phyloP scores from a whole-genome alignment of 2,329 filamentous ascomycete genomes.

The Penicillium palitans region DNA sequence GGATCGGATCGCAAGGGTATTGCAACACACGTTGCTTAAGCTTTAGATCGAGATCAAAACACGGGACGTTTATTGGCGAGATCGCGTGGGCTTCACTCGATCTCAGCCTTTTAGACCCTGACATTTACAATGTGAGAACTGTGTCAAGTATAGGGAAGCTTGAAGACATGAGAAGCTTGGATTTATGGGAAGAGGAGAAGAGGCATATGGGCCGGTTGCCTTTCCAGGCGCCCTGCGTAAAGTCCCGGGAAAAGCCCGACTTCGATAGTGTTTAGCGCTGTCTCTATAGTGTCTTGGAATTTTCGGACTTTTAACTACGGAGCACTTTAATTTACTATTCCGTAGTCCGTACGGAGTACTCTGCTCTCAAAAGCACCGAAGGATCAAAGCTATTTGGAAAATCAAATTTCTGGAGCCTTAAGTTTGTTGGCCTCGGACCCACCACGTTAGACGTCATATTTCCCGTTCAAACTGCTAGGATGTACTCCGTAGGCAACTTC shows the following conservation, averaged over 20 bases:
- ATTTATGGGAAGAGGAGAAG: not conserved
- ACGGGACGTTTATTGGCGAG: slow-evolving; percentile 21
- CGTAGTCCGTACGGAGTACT: no score
- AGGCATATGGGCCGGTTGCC: slow-evolving; percentile 17
- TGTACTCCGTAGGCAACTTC: no score
- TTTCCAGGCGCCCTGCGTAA: slow-evolving; percentile 25
- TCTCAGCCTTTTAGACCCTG: not conserved
- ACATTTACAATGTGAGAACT: not conserved
- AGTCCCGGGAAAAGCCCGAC: slow-evolving; percentile 1
- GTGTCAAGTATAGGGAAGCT: not conserved
- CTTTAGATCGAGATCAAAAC: slow-evolving; percentile 30
- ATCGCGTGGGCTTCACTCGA: slow-evolving; percentile 15
- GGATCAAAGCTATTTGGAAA: slow-evolving; percentile 1
- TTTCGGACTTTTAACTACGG: not conserved
- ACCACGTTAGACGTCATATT: slow-evolving; percentile 6
- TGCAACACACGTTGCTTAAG: slow-evolving; percentile 19
- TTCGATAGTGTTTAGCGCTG: not conserved
- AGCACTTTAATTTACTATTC: not conserved
- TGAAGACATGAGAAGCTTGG: slow-evolving; percentile 6
- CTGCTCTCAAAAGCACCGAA: not conserved
- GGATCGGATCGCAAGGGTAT: slow-evolving; percentile 11
- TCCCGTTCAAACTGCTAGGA: not conserved
- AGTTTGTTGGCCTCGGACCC: slow-evolving; percentile 5
- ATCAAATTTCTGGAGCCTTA: slow-evolving; percentile 7
- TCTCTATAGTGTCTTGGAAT: not conserved